Conservation (phyloP, 495 filamentous ascomycete species). For the Aspergillus wentii region DNA sequence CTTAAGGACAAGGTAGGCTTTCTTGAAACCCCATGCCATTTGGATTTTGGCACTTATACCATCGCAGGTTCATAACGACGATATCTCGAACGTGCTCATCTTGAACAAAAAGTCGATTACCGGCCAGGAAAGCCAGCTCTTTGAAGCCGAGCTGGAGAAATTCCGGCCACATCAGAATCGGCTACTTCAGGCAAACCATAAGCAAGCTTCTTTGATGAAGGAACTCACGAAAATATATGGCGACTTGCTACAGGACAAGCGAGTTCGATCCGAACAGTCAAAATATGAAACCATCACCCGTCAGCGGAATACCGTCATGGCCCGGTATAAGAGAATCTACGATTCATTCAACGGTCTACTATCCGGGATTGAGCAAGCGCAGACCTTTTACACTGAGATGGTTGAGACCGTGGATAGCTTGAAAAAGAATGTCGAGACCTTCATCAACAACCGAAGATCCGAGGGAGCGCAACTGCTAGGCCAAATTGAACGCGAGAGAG, state of each 20-base stretch:
- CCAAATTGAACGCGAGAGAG: conserved; percentile 79
- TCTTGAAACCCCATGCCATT: not conserved
- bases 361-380: conserved; percentile 77
- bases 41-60: not conserved
- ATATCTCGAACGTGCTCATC: conserved; percentile 94
- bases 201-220: conserved; percentile 90
- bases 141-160: conserved; percentile 92
- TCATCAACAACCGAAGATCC: conserved; percentile 88
- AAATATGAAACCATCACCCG: conserved; percentile 87
- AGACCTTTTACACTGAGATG: conserved; percentile 94
- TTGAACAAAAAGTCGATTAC: conserved; percentile 93
- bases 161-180: conserved; percentile 91
- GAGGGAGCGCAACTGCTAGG: conserved; percentile 86
- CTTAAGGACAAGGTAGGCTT: conserved; percentile 87
- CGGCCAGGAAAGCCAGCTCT: conserved; percentile 78
- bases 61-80: conserved; percentile 81
- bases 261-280: conserved; percentile 87
- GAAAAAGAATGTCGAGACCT: conserved; percentile 94
- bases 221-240: conserved; percentile 87
- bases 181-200: conserved; percentile 86
- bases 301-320: conserved; percentile 74
- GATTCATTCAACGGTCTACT: conserved; percentile 91
- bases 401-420: conserved; percentile 88
- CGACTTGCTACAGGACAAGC: conserved; percentile 85
- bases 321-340: conserved; percentile 85